phyloP scores from a whole-genome alignment of 176 grass and related monocot genomes.

The Chloris gayana region DNA sequence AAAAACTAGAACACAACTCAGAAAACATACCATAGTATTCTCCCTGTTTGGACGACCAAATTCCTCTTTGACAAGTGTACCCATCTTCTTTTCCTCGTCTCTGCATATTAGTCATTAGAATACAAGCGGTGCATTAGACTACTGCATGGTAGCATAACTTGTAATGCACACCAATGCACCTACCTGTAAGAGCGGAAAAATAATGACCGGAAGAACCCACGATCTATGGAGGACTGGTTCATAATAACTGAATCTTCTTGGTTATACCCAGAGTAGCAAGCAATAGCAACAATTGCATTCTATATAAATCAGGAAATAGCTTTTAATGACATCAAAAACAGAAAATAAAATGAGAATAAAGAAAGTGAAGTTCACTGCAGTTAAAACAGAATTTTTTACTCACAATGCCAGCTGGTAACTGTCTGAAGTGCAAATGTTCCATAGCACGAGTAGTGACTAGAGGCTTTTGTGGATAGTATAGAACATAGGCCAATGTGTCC shows the following conservation, averaged over 20 bases:
- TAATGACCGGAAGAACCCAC: conserved; percentile 94
- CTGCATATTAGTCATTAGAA: conserved; percentile 40
- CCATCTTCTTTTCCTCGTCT: conserved; percentile 99
- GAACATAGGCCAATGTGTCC: conserved; percentile 97
- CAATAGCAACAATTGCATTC: conserved; percentile 99
- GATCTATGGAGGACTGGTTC: conserved; percentile 99
- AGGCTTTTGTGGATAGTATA: conserved; percentile 99
- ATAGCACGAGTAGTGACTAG: conserved; percentile 97
- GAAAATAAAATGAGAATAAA: conserved; percentile 18
- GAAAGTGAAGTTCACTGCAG: conserved; percentile 1
- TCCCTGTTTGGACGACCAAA: conserved; percentile 96
- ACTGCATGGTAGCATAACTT: conserved; percentile 8
- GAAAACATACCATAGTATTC: conserved; percentile 78
- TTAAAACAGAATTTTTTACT: conserved; percentile 39
- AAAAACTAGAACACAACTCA: conserved; percentile 16
- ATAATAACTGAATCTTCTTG: conserved; percentile 99
- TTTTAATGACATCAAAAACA: conserved; percentile 36
- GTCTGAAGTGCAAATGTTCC: conserved; percentile 99
- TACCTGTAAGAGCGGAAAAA: conserved; percentile 99
- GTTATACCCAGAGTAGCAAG: conserved; percentile 99
- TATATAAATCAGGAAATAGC: conserved; percentile 47
- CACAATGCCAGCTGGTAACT: conserved; percentile 98
- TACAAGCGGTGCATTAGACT: conserved; percentile 17
- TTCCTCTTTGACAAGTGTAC: conserved; percentile 95
- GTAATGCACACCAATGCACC: neutral